Evolutionary conservation across 495 filamentous ascomycete genomes (phyloP).

Genomic region (Acidiella bohemica): DNA sequence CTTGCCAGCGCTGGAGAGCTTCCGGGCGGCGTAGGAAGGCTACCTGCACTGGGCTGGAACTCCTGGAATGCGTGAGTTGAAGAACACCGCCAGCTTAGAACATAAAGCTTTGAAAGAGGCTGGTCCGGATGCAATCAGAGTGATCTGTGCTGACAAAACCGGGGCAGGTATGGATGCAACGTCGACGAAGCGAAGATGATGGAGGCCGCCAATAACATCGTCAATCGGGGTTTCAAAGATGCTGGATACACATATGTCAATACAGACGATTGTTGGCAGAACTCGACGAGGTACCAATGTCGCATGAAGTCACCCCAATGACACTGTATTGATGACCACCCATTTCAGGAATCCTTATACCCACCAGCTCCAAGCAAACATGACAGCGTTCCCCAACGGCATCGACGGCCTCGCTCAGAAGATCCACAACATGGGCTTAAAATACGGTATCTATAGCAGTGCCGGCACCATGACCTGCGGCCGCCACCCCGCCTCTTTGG

Average conservation of each 20-base stretch:
- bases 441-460: conserved; percentile 25
- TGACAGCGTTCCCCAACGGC: conserved; percentile 18
- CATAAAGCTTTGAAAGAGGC: no score
- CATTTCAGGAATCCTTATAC: conserved; percentile 19
- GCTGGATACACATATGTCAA: conserved; percentile 25
- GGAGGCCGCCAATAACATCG: conserved; percentile 18
- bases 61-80: no score
- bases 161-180: conserved; percentile 31
- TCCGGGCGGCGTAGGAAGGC: conserved; percentile 23
- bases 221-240: conserved; percentile 22
- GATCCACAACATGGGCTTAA: conserved; percentile 21
- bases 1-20: not conserved
- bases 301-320: no score
- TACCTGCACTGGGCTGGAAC: conserved; percentile 49
- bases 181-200: conserved; percentile 23
- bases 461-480: conserved; percentile 51
- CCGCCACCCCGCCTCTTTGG: conserved; percentile 46
- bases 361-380: conserved; percentile 40
- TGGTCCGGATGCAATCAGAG: no score
- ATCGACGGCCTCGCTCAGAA: conserved; percentile 20
- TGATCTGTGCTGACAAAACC: no score
- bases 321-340: no score
- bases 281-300: no score
- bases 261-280: conserved; percentile 22
- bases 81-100: no score